A percentile compares a stretch with the other conserved stretches of the same genome.
Conservation (phyloP, 2,329 filamentous ascomycete genomes). For the Amesomyces nigricolor region DNA sequence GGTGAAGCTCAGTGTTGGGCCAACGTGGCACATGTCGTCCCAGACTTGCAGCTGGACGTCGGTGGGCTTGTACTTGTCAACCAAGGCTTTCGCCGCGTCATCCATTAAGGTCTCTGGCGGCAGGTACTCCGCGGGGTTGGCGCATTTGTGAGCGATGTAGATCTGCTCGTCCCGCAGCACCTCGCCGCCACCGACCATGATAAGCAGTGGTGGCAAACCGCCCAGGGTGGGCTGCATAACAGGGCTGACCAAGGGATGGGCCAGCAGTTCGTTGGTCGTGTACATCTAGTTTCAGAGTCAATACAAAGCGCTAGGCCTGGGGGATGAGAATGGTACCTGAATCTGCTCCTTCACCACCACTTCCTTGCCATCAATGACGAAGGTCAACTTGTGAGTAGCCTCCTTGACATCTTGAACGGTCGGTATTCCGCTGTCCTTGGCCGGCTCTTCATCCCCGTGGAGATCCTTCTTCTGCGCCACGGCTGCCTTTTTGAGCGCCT, state of each 20-base stretch:
- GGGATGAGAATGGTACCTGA: slow-evolving; percentile 51
- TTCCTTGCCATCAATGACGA: slow-evolving; percentile 64
- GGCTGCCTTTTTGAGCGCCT: slow-evolving; percentile 46
- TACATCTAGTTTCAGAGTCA: slow-evolving; percentile 47
- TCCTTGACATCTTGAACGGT: slow-evolving; percentile 24
- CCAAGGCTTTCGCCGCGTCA: slow-evolving; percentile 51
- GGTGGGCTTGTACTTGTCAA: slow-evolving; percentile 71
- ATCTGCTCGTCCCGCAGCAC: slow-evolving; percentile 90
- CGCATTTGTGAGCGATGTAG: slow-evolving; percentile 90
- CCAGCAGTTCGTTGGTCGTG: slow-evolving; percentile 75
- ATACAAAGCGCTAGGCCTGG: too few relatives aligned
- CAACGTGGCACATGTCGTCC: slow-evolving; percentile 91
- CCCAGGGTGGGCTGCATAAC: slow-evolving; percentile 83
- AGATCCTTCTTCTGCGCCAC: slow-evolving; percentile 27
- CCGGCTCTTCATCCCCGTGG: slow-evolving; percentile 4
- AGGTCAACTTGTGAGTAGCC: slow-evolving; percentile 42
- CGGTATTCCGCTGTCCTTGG: slow-evolving; percentile 16
- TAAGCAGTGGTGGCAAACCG: slow-evolving; percentile 78
- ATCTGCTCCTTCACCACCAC: slow-evolving; percentile 85
- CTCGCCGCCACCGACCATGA: slow-evolving; percentile 84
- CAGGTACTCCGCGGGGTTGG: slow-evolving; percentile 71
- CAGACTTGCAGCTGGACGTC: slow-evolving; percentile 92
- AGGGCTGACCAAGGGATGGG: slow-evolving; percentile 86
- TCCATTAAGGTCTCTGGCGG: slow-evolving; percentile 60
- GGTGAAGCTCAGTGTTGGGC: slow-evolving; percentile 90